Base-by-base conservation (phyloP, 306 rosid genomes). In the Cyclanthera cordifolia region DNA sequence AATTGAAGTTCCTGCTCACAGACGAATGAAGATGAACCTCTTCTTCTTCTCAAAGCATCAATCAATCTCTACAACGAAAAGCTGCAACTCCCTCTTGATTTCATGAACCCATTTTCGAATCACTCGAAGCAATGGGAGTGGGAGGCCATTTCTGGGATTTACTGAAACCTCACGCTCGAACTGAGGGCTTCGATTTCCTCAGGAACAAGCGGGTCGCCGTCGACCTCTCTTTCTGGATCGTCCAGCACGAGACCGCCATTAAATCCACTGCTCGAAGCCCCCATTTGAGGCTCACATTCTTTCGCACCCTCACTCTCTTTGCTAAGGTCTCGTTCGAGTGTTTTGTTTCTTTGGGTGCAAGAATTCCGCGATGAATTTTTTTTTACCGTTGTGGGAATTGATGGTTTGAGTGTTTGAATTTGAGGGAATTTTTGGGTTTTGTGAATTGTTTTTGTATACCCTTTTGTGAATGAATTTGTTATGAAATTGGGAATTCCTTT, bases 171-270 rank as follows among this genome's bases (percentile, higher is more conserved):
- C 86, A 83, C 59, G 82, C 87, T 25, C 86, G 85, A 32, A 67
- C 65, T 69, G 90, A 87, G 81, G 95, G 90, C 57, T 85, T 85
- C 56, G 94, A 93, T 83, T 93, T 89, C 86, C 85, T 89, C 74
- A 85, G 91, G 73, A 79, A 93, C 91, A 93, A 93, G 82, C 95
- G 98, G 50, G 91, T 93, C 45, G 98, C 95, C 49, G 84, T 93
- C 41, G 98, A 93, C 78, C 93, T 93, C 24, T 87, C 96, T 15
- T 83, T 83, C 74, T 93, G 96, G 98, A 87, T 93, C 60, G 89
- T 93, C 20, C 91, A 86, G 79, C 96, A 87, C 48, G 86, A 82
- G 76, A 86, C 81, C 73, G 96, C 95, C 3, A 68, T 93, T 47
- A 87, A 82, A 71, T 28, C 63, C 55, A 52, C 65, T 72, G 91